A percentile compares a stretch with the other conserved stretches of the same genome.
These are phyloP conservation scores for Camelina laxa DNA, from an alignment of 345 rosid genomes.

Conservation along the genomic window DNA sequence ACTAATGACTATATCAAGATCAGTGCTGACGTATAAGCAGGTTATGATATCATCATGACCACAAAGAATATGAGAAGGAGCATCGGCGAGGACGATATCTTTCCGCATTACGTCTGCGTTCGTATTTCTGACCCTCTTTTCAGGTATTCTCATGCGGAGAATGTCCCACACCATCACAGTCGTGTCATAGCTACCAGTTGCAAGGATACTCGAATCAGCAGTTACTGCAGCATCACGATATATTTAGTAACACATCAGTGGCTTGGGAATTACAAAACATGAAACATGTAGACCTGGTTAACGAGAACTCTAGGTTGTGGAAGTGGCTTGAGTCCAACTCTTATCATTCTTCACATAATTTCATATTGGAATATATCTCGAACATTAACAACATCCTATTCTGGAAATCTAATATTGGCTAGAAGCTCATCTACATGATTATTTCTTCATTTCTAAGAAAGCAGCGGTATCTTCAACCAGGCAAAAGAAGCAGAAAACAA, in stretches of 20 bases:
- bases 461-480: neutral
- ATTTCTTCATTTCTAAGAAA: conserved; percentile 1
- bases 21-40: conserved; percentile 78
- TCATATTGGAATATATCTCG: conserved; percentile 7
- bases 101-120: conserved; percentile 64
- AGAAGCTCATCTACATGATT: neutral
- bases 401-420: conserved; percentile 7
- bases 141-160: conserved; percentile 58
- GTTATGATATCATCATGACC: conserved; percentile 97
- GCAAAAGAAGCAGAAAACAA: conserved; percentile 17
- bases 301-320: neutral
- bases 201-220: conserved; percentile 83
- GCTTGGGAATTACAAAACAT: conserved; percentile 6
- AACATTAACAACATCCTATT: neutral
- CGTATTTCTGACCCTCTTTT: conserved; percentile 63
- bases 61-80: conserved; percentile 93
- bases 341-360: conserved; percentile 11
- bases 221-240: conserved; percentile 62
- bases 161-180: conserved; percentile 98
- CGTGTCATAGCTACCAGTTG: conserved; percentile 96
- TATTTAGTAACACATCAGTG: conserved; percentile 1
- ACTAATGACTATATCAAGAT: conserved; percentile 93
- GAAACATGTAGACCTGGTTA: conserved; percentile 7
- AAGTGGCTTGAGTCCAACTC: neutral
- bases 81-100: conserved; percentile 74